phyloP scores from a whole-genome alignment of 2,329 filamentous ascomycete genomes.

The Aspergillus niger region DNA sequence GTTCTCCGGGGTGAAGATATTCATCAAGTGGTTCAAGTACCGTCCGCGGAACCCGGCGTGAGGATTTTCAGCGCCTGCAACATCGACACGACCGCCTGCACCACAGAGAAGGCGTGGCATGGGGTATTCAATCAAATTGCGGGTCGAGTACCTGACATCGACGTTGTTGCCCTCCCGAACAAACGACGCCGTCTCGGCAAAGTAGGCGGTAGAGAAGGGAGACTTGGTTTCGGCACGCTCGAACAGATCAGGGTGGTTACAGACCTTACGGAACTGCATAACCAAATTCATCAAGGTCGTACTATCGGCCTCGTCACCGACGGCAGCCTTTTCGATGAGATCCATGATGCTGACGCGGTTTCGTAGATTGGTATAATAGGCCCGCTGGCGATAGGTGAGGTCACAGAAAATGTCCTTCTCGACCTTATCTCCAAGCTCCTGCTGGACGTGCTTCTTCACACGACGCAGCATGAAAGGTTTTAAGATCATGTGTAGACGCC shows the following conservation, averaged over 20 bases:
- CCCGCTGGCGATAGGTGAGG: slow-evolving; percentile 91
- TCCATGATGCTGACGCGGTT: slow-evolving; percentile 99
- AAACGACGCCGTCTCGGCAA: slow-evolving; percentile 94
- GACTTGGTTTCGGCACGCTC: slow-evolving; percentile 91
- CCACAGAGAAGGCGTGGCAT: slow-evolving; percentile 80
- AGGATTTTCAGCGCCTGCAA: slow-evolving; percentile 71
- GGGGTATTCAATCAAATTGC: slow-evolving; percentile 80
- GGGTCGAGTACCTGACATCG: slow-evolving; percentile 81
- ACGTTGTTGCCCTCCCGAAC: slow-evolving; percentile 82
- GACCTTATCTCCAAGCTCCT: slow-evolving; percentile 98
- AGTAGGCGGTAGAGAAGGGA: slow-evolving; percentile 79
- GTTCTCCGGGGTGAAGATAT: slow-evolving; percentile 83
- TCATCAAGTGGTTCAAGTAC: slow-evolving; percentile 79
- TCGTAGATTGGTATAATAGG: slow-evolving; percentile 86
- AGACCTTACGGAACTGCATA: slow-evolving; percentile 99
- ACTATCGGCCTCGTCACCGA: slow-evolving; percentile 91
- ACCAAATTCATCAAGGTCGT: slow-evolving; percentile 98
- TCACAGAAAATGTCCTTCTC: slow-evolving; percentile 96
- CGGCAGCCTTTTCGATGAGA: slow-evolving; percentile 92
- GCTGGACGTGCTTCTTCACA: slow-evolving; percentile 99
- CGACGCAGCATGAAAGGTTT: slow-evolving; percentile 99
- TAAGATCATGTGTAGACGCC: slow-evolving; percentile 95
- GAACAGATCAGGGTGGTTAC: slow-evolving; percentile 96
- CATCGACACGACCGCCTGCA: slow-evolving; percentile 74
- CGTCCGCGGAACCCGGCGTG: slow-evolving; percentile 78